Evolutionary conservation across 129 eudicot genomes (phyloP), one percentile per base, ranked within the genome.

Genomic region (Kitagawia praeruptora): DNA sequence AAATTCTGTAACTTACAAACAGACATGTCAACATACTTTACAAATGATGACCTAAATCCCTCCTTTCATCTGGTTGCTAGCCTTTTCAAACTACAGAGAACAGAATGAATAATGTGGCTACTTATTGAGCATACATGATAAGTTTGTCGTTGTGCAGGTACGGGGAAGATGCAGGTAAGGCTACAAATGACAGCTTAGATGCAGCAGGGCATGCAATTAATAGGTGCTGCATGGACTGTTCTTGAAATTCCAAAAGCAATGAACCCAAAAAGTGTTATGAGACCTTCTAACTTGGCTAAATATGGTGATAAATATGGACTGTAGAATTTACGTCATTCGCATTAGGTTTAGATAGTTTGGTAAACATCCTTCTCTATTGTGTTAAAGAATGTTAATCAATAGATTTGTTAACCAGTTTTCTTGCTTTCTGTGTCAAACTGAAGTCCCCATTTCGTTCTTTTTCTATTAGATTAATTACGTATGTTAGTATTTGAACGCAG

Each of bases 121-220:
- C 27, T 46, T 8, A 38, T 23, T 44, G 34, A 41, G 15, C 56
- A 46, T 27, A 41, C 44, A 63, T 74, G 46, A 45, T 48, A 18
- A 11, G 34, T 41, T 58, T 81, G 74, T 77, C 64, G 49, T 74
- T 83, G 42, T 85, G 82, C 81, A 93, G 95, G 83, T 91, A 91
- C 56, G 98, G 98, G 42, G 91, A 91, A 81, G 91, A 94, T 69
- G 91, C 98, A 28, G 98, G 89, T 5, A 84, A 91, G 85, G 98
- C 92, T 28, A 85, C 98, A 74, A 86, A 81, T 41, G 98, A 94
- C 76, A 97, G 97, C 77, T 85, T 94, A 11, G 96, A 87, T 82
- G 98, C 98, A 69, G 98, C 97, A 19, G 97, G 98, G 31, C 93
- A 91, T 77, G 97, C 97, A 4, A 37, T 90, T n/a, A n/a, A n/a